A percentile compares a stretch with the other conserved stretches of the same genome.
Conservation (phyloP, 805 yeast species). For the Starmerella davenportii region DNA sequence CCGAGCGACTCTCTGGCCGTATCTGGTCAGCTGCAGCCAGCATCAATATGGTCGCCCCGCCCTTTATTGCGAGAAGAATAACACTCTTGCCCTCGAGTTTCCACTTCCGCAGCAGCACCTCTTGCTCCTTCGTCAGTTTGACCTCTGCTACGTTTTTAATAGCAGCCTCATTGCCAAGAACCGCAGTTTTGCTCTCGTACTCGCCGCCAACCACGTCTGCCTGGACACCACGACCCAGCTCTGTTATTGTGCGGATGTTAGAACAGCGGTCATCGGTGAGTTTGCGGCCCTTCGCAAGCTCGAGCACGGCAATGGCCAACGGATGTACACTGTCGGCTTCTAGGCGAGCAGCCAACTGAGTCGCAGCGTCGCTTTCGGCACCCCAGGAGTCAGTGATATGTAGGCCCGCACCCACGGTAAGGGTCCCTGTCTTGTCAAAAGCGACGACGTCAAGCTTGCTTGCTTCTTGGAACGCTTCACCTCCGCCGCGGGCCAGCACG, state of each 20-base stretch:
- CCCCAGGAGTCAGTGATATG: constrained; percentile 33
- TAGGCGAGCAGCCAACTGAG: constrained; percentile 29
- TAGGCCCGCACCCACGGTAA: constrained; percentile 46
- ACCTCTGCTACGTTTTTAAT: constrained; percentile 27
- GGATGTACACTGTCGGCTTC: constrained; percentile 56
- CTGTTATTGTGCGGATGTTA: constrained; percentile 8
- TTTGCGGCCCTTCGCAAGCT: constrained; percentile 21
- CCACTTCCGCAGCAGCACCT: constrained; percentile 32
- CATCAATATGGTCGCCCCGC: constrained; percentile 23
- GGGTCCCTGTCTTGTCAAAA: constrained; percentile 65
- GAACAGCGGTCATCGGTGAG: constrained; percentile 9
- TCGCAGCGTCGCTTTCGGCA: constrained; percentile 18
- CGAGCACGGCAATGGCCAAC: constrained; percentile 39
- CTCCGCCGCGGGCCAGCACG: constrained; percentile 62
- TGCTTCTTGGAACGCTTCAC: constrained; percentile 66
- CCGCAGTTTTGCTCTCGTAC: constrained; percentile 14
- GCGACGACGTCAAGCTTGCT: constrained; percentile 45
- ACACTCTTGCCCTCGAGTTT: constrained; percentile 47
- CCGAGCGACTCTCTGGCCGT: constrained; percentile 36
- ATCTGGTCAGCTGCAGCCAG: constrained; percentile 38
- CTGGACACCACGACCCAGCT: constrained; percentile 14
- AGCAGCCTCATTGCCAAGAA: constrained; percentile 43
- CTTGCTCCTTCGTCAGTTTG: constrained; percentile 24
- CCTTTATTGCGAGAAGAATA: constrained; percentile 32
- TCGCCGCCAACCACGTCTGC: constrained; percentile 11